phyloP scores from a whole-genome alignment of 2,329 filamentous ascomycete species.

The Penicillium sp. region DNA sequence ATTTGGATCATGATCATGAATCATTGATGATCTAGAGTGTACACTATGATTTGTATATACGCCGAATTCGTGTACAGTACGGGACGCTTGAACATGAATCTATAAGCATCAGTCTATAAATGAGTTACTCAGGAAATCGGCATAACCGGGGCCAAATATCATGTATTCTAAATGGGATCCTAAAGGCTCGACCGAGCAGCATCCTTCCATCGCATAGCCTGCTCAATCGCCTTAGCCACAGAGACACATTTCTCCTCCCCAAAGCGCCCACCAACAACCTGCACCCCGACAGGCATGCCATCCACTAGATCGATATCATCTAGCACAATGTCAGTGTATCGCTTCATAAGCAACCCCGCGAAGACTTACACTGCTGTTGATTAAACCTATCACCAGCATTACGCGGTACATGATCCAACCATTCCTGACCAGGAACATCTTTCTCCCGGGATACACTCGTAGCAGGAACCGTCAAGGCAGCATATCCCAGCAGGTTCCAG shows the following conservation, averaged over 20 bases:
- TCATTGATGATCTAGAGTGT: background rate
- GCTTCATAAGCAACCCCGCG: background rate
- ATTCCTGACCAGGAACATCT: slow-evolving; percentile 29
- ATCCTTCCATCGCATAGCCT: slow-evolving; percentile 20
- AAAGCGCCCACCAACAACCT: slow-evolving; percentile 36
- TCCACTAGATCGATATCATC: slow-evolving; percentile 36
- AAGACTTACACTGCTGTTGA: slow-evolving; percentile 32
- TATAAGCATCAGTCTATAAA: too few species aligned
- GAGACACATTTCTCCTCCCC: slow-evolving; percentile 38
- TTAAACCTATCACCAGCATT: slow-evolving; percentile 36
- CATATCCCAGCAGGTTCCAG: slow-evolving; percentile 39
- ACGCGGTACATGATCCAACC: slow-evolving; percentile 35
- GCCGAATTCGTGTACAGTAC: too few species aligned
- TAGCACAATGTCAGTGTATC: slow-evolving; percentile 1
- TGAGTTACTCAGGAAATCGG: background rate
- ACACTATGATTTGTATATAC: too few species aligned
- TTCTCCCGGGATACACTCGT: slow-evolving; percentile 32
- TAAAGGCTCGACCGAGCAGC: slow-evolving; percentile 11
- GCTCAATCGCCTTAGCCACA: slow-evolving; percentile 35
- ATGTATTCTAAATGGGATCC: background rate
- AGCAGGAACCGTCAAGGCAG: slow-evolving; percentile 34
- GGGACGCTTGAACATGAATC: too few species aligned
- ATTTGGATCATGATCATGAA: background rate
- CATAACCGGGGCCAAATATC: background rate
- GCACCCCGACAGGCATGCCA: slow-evolving; percentile 37